Percentiles rank a stretch among this genome's conserved stretches.
These are phyloP conservation scores for Caryopteris hybrid DNA, from an alignment of 305 asterid species.

Conservation along the genomic window DNA sequence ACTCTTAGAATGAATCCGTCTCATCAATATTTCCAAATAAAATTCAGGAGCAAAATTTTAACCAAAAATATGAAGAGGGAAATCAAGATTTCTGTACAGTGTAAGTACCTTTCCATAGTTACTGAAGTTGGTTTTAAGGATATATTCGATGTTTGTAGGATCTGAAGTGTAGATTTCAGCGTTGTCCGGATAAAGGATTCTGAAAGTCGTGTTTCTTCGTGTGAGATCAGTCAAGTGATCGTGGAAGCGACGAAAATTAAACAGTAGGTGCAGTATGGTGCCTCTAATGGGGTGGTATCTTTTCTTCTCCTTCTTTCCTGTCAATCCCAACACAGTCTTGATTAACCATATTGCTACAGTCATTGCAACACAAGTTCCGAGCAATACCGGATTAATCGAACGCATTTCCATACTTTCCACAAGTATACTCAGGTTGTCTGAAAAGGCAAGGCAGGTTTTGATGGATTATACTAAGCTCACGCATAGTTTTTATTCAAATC, in stretches of 20 bases:
- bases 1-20: too few relatives aligned
- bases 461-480: too few relatives aligned
- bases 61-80: not conserved
- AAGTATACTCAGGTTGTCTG: too few relatives aligned
- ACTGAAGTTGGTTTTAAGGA: slow-evolving; percentile 60
- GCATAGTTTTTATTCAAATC: too few relatives aligned
- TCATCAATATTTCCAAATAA: too few relatives aligned
- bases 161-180: slow-evolving; percentile 53
- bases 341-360: not conserved
- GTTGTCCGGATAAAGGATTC: slow-evolving; percentile 40
- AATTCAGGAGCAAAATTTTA: not conserved
- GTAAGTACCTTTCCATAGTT: slow-evolving; percentile 60
- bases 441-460: too few relatives aligned
- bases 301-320: slow-evolving; percentile 27
- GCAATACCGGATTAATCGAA: not conserved
- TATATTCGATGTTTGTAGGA: slow-evolving; percentile 58
- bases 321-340: too few relatives aligned
- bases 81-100: not conserved
- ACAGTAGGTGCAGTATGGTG: slow-evolving; percentile 48
- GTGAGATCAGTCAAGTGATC: slow-evolving; percentile 45
- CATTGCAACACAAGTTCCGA: not conserved
- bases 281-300: slow-evolving; percentile 52
- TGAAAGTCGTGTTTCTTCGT: slow-evolving; percentile 42
- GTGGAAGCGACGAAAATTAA: slow-evolving; percentile 34
- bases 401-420: not conserved